These are phyloP conservation scores for Aspergillus tanneri DNA, from an alignment of 2,329 filamentous ascomycete genomes.

Conservation along the genomic window DNA sequence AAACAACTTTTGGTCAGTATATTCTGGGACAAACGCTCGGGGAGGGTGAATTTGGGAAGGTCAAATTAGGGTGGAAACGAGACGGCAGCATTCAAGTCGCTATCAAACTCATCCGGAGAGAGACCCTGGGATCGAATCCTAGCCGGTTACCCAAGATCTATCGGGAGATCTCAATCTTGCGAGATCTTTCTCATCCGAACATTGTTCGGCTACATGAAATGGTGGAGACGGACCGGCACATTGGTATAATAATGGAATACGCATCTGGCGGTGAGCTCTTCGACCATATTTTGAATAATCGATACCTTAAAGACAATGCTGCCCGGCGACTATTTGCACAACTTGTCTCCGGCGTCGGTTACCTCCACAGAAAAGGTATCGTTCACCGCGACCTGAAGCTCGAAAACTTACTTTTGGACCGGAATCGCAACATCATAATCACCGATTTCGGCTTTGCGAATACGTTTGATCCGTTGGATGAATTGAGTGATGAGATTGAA, in stretches of 20 bases:
- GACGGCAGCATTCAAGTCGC: slow-evolving; percentile 92
- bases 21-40: slow-evolving; percentile 93
- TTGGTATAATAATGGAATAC: slow-evolving; percentile 97
- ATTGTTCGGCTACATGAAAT: slow-evolving; percentile 97
- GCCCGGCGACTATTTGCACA: slow-evolving; percentile 92
- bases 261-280: slow-evolving; percentile 96
- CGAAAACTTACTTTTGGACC: slow-evolving; percentile 90
- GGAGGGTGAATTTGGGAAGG: slow-evolving; percentile 97
- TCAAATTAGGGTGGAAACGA: slow-evolving; percentile 97
- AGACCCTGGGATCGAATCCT: slow-evolving; percentile 83
- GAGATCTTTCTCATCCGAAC: slow-evolving; percentile 86
- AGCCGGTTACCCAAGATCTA: slow-evolving; percentile 93
- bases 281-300: slow-evolving; percentile 95
- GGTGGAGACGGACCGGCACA: slow-evolving; percentile 95
- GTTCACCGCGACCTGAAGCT: slow-evolving; percentile 96
- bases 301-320: slow-evolving; percentile 91
- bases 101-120: slow-evolving; percentile 94
- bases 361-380: slow-evolving; percentile 97
- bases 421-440: slow-evolving; percentile 98
- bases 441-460: slow-evolving; percentile 99
- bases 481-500: slow-evolving; percentile 87
- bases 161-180: slow-evolving; percentile 89
- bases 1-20: slow-evolving; percentile 91
- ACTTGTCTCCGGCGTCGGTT: slow-evolving; percentile 92
- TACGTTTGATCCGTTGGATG: slow-evolving; percentile 86